These are phyloP conservation scores for Camelina laxa DNA, from an alignment of 345 rosid species.

Conservation along the genomic window DNA sequence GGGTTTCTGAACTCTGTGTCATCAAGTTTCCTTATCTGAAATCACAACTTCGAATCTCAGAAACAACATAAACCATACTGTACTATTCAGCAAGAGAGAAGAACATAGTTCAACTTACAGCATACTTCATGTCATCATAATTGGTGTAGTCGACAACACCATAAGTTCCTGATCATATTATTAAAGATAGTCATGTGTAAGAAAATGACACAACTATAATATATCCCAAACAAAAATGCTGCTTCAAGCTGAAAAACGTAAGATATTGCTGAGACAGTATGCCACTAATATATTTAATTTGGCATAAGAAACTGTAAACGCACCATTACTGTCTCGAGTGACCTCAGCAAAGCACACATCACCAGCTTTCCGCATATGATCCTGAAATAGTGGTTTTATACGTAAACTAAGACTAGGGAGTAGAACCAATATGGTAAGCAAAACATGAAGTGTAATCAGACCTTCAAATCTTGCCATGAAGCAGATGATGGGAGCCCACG, in stretches of 20 bases:
- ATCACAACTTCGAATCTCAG: slow-evolving; percentile 1
- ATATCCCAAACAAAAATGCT: neutral
- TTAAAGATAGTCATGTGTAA: neutral
- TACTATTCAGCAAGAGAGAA: slow-evolving; percentile 8
- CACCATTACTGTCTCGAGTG: slow-evolving; percentile 88
- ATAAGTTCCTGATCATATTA: slow-evolving; percentile 67
- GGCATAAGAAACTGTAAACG: slow-evolving; percentile 28
- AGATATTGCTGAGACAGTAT: neutral
- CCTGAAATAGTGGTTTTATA: slow-evolving; percentile 56
- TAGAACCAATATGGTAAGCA: neutral
- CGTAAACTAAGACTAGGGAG: slow-evolving; percentile 5
- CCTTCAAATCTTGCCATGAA: slow-evolving; percentile 99
- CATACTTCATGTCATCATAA: slow-evolving; percentile 94
- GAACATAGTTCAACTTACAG: slow-evolving; percentile 57
- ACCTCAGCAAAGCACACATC: slow-evolving; percentile 97
- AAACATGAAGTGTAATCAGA: slow-evolving; percentile 30
- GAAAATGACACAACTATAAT: neutral
- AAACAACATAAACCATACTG: neutral
- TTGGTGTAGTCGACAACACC: slow-evolving; percentile 94
- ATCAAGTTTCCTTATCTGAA: slow-evolving; percentile 74
- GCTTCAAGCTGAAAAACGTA: neutral
- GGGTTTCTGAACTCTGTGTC: slow-evolving; percentile 89
- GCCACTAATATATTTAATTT: neutral
- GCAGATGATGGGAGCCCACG: slow-evolving; percentile 94
- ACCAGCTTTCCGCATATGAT: slow-evolving; percentile 96